phyloP scores from a whole-genome alignment of 1,284 basidiomycete genomes.

The Volvariella volvacea region DNA sequence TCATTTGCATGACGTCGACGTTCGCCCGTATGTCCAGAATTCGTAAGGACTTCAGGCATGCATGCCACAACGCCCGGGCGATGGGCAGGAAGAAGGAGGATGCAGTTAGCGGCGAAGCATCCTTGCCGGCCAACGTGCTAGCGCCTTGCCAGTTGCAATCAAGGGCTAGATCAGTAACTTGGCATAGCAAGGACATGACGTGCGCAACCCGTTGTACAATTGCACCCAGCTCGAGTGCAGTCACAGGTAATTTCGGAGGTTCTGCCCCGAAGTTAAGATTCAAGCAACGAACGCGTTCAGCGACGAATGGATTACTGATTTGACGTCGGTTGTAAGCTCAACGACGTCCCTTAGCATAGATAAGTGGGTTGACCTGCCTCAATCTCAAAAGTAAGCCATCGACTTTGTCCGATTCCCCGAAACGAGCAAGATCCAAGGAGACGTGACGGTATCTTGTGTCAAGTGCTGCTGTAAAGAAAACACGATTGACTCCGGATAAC shows the following conservation, averaged over 20 bases:
- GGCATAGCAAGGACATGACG: too few relatives aligned
- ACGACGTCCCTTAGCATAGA: neutral
- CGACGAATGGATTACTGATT: neutral
- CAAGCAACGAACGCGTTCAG: neutral
- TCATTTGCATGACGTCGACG: neutral
- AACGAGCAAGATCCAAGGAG: neutral
- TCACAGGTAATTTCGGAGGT: neutral
- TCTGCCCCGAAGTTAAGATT: neutral
- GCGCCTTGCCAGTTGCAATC: neutral
- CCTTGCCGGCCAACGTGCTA: neutral
- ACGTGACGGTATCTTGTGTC: neutral
- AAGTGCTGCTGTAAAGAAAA: neutral
- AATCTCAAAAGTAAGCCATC: neutral
- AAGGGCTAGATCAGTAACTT: neutral
- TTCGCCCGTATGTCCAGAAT: neutral
- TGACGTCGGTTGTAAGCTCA: neutral
- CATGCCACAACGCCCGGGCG: neutral
- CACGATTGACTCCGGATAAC: neutral
- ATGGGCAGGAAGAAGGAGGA: slow-evolving; percentile 1
- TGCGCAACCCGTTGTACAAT: too few relatives aligned
- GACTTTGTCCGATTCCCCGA: neutral
- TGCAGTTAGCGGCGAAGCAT: neutral
- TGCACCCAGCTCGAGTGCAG: too few relatives aligned
- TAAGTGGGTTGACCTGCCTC: neutral
- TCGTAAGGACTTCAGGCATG: neutral